A percentile compares a stretch with the other conserved stretches of the same genome.
phyloP scores from a whole-genome alignment of 805 yeast genomes.

The Schwanniomyces pseudopolymorphus region DNA sequence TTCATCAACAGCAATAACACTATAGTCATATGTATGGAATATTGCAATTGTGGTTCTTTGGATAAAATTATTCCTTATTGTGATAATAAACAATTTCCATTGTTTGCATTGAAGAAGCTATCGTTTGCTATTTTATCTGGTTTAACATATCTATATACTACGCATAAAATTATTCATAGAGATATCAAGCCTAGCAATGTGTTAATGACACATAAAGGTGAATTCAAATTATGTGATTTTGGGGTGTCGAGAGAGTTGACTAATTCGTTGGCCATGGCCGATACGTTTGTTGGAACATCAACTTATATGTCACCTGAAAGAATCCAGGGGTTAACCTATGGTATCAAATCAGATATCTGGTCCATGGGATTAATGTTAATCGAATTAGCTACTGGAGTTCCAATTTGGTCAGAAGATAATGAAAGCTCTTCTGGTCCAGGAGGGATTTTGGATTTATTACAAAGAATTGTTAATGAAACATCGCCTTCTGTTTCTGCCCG shows the following conservation, averaged over 20 bases:
- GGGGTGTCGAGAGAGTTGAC: conserved; percentile 93
- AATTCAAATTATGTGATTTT: conserved; percentile 90
- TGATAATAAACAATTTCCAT: conserved; percentile 43
- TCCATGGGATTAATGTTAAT: conserved; percentile 87
- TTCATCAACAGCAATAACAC: conserved; percentile 62
- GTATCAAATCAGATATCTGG: conserved; percentile 98
- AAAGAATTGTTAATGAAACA: conserved; percentile 89
- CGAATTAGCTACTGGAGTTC: conserved; percentile 82
- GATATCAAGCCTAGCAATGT: conserved; percentile 97
- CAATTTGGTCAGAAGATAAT: conserved; percentile 65
- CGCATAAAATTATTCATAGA: conserved; percentile 88
- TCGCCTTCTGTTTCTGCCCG: conserved; percentile 65
- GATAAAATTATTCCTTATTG: conserved; percentile 71
- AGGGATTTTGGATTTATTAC: conserved; percentile 86
- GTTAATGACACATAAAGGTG: conserved; percentile 80
- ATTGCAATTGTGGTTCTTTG: conserved; percentile 90
- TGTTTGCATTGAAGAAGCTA: conserved; percentile 67
- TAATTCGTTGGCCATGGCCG: conserved; percentile 82
- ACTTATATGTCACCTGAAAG: conserved; percentile 97
- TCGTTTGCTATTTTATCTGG: conserved; percentile 79
- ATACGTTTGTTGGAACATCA: conserved; percentile 97
- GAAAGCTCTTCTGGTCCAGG: conserved; percentile 53
- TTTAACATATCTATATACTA: conserved; percentile 73
- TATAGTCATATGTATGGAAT: conserved; percentile 92
- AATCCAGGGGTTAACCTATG: conserved; percentile 90